These are phyloP conservation scores for Globisporangium parvum DNA, from an alignment of 352 stramenopile genomes.

Conservation along the genomic window DNA sequence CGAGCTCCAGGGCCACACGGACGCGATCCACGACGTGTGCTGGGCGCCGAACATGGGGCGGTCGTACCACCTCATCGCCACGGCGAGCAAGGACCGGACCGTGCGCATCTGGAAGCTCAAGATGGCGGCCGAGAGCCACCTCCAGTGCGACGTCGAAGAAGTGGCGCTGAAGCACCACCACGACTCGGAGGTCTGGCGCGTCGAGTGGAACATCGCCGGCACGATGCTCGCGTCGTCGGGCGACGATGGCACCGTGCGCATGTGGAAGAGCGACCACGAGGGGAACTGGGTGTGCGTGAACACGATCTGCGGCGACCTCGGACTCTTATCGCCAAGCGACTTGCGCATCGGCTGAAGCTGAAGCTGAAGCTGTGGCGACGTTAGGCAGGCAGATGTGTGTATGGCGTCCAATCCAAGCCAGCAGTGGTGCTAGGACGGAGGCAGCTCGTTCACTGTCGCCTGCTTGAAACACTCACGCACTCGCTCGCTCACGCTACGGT, in stretches of 20 bases:
- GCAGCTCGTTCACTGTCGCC: not conserved
- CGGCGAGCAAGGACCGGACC: conserved; percentile 89
- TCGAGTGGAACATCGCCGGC: conserved; percentile 96
- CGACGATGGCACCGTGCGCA: conserved; percentile 92
- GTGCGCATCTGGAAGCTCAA: conserved; percentile 83
- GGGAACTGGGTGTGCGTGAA: conserved; percentile 91
- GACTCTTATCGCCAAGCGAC: conserved; percentile 22
- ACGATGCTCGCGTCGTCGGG: conserved; percentile 93
- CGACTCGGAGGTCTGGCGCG: conserved; percentile 91
- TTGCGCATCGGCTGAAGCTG: conserved; percentile 18
- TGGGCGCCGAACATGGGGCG: conserved; percentile 95
- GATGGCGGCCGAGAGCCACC: conserved; percentile 55
- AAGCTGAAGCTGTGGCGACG: not conserved
- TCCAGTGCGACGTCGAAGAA: conserved; percentile 66
- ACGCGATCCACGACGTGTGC: conserved; percentile 92
- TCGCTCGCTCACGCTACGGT: too few relatives aligned
- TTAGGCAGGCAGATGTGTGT: too few relatives aligned
- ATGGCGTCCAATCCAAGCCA: too few relatives aligned
- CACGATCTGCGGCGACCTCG: conserved; percentile 74
- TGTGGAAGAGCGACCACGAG: conserved; percentile 94
- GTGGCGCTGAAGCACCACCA: conserved; percentile 79
- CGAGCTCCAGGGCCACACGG: conserved; percentile 77
- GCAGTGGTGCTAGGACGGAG: too few relatives aligned
- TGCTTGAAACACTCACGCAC: too few relatives aligned
- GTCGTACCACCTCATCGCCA: conserved; percentile 91